Evolutionary conservation across 345 rosid species (phyloP).

Genomic region (Alliaria petiolata): DNA sequence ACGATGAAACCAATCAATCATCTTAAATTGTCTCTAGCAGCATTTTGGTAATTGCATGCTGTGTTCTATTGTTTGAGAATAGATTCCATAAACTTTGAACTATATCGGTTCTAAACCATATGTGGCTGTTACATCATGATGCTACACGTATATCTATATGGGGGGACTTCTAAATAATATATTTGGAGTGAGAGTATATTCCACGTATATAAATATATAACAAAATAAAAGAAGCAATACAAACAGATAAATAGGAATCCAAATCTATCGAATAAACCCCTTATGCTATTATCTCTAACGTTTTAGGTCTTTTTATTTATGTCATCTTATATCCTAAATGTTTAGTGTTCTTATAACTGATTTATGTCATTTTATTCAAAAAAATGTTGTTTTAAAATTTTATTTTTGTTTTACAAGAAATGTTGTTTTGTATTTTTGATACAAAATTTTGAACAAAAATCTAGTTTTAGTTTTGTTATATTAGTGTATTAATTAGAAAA

Average conservation of each 20-base stretch:
- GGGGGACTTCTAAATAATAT: not conserved
- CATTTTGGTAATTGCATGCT: not conserved
- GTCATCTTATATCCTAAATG: too few relatives aligned
- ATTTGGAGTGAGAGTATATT: constrained; percentile 19
- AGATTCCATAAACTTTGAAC: constrained; percentile 24
- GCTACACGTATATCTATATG: constrained; percentile 18
- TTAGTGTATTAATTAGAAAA: too few relatives aligned
- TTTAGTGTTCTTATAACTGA: too few relatives aligned
- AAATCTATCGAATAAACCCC: constrained; percentile 24
- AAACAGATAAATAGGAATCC: constrained; percentile 33
- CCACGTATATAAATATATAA: constrained; percentile 16
- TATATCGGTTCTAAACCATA: constrained; percentile 19
- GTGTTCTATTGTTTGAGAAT: constrained; percentile 20
- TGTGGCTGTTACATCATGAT: constrained; percentile 25
- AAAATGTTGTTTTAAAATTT: too few relatives aligned
- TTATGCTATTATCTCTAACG: constrained; percentile 18
- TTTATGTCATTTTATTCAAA: too few relatives aligned
- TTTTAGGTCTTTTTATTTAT: constrained; percentile 18
- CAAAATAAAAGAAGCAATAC: not conserved
- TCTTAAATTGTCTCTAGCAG: not conserved
- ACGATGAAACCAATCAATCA: not conserved
- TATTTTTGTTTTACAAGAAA: too few relatives aligned
- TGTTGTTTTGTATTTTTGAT: too few relatives aligned
- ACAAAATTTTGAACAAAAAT: too few relatives aligned
- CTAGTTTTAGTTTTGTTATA: too few relatives aligned